Conservation (phyloP, 306 rosid species). For the Malus sylvestris region DNA sequence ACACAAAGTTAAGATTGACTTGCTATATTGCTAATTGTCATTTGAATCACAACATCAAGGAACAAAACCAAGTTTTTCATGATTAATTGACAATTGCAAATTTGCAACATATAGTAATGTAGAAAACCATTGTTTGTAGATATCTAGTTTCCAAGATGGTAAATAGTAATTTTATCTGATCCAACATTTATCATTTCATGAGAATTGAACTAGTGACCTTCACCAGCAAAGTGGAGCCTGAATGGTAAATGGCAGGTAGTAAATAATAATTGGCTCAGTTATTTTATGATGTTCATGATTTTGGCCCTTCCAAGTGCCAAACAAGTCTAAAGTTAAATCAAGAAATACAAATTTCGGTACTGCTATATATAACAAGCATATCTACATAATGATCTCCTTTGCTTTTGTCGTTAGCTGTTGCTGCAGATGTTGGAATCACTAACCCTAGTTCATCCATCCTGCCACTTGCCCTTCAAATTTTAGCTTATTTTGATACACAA, state of each 20-base stretch:
- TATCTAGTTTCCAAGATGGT: neutral
- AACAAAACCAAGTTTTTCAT: neutral
- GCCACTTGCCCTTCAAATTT: slow-evolving; percentile 15
- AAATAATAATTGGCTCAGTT: neutral
- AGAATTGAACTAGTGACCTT: neutral
- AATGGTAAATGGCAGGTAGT: neutral
- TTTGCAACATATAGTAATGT: neutral
- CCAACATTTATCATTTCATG: neutral
- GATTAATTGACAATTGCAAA: neutral
- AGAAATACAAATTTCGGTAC: slow-evolving; percentile 19
- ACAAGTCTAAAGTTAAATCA: slow-evolving; percentile 14
- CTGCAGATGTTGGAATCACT: slow-evolving; percentile 15
- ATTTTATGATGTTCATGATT: neutral
- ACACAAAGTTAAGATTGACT: neutral
- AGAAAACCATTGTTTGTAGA: neutral
- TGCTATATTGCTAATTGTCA: neutral
- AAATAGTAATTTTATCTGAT: neutral
- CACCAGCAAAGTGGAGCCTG: neutral
- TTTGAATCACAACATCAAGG: neutral
- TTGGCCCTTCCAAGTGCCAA: slow-evolving; percentile 18
- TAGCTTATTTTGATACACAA: slow-evolving; percentile 25
- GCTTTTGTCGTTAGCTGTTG: slow-evolving; percentile 34
- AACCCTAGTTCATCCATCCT: slow-evolving; percentile 2
- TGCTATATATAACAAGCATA: slow-evolving; percentile 3
- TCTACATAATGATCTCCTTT: slow-evolving; percentile 25